A percentile compares a stretch with the other conserved stretches of the same genome.
These are phyloP conservation scores for Euphrasia confusa DNA, from an alignment of 257 asterid species.

Conservation along the genomic window DNA sequence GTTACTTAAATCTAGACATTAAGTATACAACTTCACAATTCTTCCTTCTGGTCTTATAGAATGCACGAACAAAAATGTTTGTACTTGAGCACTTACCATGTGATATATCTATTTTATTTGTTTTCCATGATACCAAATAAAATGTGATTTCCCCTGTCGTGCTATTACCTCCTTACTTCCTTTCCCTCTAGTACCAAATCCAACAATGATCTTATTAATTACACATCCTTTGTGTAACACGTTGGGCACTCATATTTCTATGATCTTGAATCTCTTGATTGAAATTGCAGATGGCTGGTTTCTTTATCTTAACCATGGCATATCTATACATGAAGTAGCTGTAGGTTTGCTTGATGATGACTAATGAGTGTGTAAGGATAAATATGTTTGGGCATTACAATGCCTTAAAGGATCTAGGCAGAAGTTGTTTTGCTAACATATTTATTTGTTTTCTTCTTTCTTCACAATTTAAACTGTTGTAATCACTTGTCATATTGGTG, in stretches of 20 bases:
- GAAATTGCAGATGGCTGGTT: conserved; percentile 60
- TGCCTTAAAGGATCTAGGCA: no score
- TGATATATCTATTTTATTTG: neutral
- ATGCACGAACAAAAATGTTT: neutral
- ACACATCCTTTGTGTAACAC: neutral
- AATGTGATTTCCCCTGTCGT: no score
- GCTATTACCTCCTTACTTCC: neutral
- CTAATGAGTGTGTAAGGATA: no score
- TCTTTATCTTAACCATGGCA: conserved; percentile 52
- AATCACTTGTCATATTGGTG: no score
- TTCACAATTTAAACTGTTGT: no score
- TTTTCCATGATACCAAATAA: neutral
- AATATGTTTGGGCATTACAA: no score
- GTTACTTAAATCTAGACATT: no score
- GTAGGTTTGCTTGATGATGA: neutral
- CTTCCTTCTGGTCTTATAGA: conserved; percentile 2
- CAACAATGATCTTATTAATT: neutral
- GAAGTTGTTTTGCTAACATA: no score
- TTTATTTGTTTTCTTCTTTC: no score
- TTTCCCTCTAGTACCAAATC: neutral
- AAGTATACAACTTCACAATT: conserved; percentile 12
- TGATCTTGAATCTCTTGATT: conserved; percentile 8
- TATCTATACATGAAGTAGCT: conserved; percentile 65
- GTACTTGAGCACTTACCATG: neutral
- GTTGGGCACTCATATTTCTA: neutral